Percentiles rank a stretch among this genome's conserved stretches.
phyloP scores from a whole-genome alignment of 2,329 filamentous ascomycete species.

The Cladophialophora carrionii region DNA sequence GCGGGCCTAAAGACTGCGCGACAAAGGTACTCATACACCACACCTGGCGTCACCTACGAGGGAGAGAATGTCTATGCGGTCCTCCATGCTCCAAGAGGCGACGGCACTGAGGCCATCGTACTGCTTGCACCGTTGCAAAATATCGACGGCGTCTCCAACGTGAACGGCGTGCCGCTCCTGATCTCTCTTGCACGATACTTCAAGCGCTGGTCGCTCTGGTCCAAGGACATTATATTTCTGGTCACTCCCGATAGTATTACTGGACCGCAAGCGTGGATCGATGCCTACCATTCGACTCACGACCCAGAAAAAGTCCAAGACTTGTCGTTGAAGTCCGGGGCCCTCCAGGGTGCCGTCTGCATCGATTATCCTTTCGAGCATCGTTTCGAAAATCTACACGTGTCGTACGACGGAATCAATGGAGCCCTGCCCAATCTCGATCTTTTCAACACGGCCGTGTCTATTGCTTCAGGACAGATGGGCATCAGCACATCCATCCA shows the following conservation, averaged over 20 bases:
- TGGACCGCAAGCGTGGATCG: constrained; percentile 94
- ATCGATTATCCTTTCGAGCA: constrained; percentile 87
- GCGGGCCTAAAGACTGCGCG: constrained; percentile 84
- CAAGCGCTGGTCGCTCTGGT: constrained; percentile 97
- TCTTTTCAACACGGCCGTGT: constrained; percentile 89
- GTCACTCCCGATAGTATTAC: constrained; percentile 86
- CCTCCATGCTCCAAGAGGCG: constrained; percentile 87
- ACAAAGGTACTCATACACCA: constrained; percentile 84
- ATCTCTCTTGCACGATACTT: constrained; percentile 92
- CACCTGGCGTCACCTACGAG: constrained; percentile 71
- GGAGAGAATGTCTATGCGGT: constrained; percentile 95
- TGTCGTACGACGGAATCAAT: constrained; percentile 94
- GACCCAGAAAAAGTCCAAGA: constrained; percentile 70
- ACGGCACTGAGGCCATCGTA: constrained; percentile 96
- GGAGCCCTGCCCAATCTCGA: constrained; percentile 95
- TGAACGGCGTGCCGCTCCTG: constrained; percentile 82
- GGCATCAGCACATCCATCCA: constrained; percentile 74
- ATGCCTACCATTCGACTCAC: constrained; percentile 93
- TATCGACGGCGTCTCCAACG: constrained; percentile 75
- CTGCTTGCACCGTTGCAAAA: constrained; percentile 88
- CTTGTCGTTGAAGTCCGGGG: constrained; percentile 86
- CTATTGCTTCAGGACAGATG: constrained; percentile 89
- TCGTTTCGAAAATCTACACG: constrained; percentile 82
- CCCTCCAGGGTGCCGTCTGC: constrained; percentile 89
- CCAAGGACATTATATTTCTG: constrained; percentile 94